phyloP scores from a whole-genome alignment of 2,329 filamentous ascomycete genomes.

The Fusarium sp. region DNA sequence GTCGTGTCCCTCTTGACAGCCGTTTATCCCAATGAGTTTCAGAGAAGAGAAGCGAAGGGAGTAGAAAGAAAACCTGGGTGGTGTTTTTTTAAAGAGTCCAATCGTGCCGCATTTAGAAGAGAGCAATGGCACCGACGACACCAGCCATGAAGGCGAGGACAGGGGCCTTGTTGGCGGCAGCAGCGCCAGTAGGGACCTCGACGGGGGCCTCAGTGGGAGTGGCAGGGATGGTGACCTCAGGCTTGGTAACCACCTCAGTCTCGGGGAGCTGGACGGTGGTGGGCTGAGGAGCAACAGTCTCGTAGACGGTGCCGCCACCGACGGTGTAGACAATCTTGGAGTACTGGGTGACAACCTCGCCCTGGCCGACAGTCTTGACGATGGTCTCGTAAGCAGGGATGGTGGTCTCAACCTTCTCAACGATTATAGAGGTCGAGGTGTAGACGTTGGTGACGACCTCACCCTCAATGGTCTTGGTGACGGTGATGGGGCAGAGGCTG shows the following conservation, averaged over 20 bases:
- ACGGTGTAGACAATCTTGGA: constrained; percentile 43
- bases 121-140: constrained; percentile 52
- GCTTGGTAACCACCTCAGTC: constrained; percentile 38
- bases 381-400: constrained; percentile 47
- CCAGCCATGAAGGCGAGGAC: constrained; percentile 54
- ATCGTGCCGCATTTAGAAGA: constrained; percentile 46
- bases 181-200: constrained; percentile 45
- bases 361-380: constrained; percentile 36
- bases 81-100: neutral
- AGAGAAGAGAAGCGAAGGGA: constrained; percentile 15
- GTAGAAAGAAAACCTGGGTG: constrained; percentile 16
- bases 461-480: constrained; percentile 48
- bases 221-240: constrained; percentile 37
- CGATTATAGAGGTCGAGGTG: constrained; percentile 41
- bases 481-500: constrained; percentile 56
- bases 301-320: constrained; percentile 40
- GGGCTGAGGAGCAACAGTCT: constrained; percentile 49
- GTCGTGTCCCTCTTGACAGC: constrained; percentile 17
- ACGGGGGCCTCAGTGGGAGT: constrained; percentile 36
- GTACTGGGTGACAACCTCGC: constrained; percentile 41
- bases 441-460: constrained; percentile 41
- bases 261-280: constrained; percentile 42
- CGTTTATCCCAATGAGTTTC: constrained; percentile 21
- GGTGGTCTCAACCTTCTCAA: constrained; percentile 55
- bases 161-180: constrained; percentile 49